Evolutionary conservation across 2,329 filamentous ascomycete genomes (phyloP), one percentile per base, ranked within the genome.

Genomic region (Colletotrichum spinosum): DNA sequence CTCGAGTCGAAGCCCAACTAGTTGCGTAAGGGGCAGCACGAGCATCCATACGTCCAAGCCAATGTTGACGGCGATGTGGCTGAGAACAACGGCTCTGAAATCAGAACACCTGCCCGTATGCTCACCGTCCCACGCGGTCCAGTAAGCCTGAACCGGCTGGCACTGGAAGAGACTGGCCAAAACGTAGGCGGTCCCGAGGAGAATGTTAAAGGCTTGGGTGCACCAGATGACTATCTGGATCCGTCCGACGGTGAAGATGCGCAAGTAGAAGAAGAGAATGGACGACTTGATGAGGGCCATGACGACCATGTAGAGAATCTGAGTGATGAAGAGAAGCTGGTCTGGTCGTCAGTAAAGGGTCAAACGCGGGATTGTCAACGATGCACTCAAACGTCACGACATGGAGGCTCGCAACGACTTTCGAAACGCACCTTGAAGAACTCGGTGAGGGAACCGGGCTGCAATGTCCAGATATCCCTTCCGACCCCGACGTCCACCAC

Each of bases 21-120:
- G n/a, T 13, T 59, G 60, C 2, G 48, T 37, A 7, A 8, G 41
- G 4, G 60, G 60, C 3, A 64, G 12, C 3, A 54, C 17, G 11
- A 64, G 60, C 60, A 64, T 54, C 55, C 55, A 59, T 2, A 54
- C 33, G 9, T 64, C 60, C 25, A 64, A 7, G 1, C 15, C 35
- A 8, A 60, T 54, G 10, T 64, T 53, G 3, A 64, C 2, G 0
- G 10, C 49, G 10, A 51, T 55, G 10, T 64, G 60, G 6, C 41
- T 45, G 1, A 64, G 25, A n/a, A 15, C 42, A 7, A 53, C 12
- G 6, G 25, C 8, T n/a, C 42, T 48, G 2, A 53, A 8, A 10
- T 41, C 49, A 8, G 17, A 7, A 10, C 60, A 64, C 11, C 48
- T 41, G 7, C 60, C 55, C 2, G 9, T 2, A 3, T 33, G n/a